Percentiles rank a stretch among this genome's conserved stretches.
These are phyloP conservation scores for Botrytis squamosa DNA, from an alignment of 2,329 filamentous ascomycete genomes.

Conservation along the genomic window DNA sequence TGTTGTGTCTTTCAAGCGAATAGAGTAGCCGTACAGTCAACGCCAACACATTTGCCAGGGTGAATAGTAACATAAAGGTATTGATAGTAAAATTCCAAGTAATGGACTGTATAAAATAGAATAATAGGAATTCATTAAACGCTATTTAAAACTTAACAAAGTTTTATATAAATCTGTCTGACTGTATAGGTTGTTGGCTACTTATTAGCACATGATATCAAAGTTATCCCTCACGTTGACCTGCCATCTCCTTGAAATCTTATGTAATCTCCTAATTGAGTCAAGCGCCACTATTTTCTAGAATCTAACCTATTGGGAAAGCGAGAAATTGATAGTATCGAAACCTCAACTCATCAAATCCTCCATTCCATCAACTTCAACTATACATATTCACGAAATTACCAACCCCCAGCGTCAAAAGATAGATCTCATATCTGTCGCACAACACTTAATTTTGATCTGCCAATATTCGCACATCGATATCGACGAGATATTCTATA, in stretches of 20 bases:
- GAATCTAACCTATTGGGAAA: slow-evolving; percentile 16
- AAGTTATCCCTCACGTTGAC: not conserved
- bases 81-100: not conserved
- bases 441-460: slow-evolving; percentile 11
- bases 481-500: slow-evolving; percentile 18
- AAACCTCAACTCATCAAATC: slow-evolving; percentile 13
- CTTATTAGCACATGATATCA: not conserved
- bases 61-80: not conserved
- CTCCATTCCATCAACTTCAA: slow-evolving; percentile 19
- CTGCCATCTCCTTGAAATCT: slow-evolving; percentile 10
- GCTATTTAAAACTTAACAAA: not conserved
- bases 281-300: not conserved
- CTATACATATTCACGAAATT: slow-evolving; percentile 15
- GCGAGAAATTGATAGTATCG: slow-evolving; percentile 17
- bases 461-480: slow-evolving; percentile 19
- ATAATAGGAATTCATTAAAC: not conserved
- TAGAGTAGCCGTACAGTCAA: not conserved
- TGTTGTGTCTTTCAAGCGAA: not conserved
- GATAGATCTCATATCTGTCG: not conserved
- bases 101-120: not conserved
- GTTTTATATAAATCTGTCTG: not conserved
- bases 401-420: slow-evolving; percentile 19
- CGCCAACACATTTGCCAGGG: not conserved
- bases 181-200: too few species aligned
- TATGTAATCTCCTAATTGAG: slow-evolving; percentile 4